phyloP scores from a whole-genome alignment of 768 basidiomycete species.

The Mycena indigotica region DNA sequence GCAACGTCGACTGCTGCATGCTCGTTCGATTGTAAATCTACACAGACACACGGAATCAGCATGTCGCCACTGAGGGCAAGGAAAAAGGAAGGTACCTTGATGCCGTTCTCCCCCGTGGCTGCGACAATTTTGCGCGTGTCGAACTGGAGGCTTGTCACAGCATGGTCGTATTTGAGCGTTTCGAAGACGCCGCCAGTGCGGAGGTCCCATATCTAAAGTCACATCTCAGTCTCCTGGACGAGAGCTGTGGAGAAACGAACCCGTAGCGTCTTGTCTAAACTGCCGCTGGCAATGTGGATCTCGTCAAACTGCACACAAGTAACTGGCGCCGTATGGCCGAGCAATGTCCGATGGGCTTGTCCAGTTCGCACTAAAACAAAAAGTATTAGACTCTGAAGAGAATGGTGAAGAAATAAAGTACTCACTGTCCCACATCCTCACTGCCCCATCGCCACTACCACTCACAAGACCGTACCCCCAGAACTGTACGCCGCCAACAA shows the following conservation, averaged over 20 bases:
- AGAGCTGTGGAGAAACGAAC: constrained; percentile 62
- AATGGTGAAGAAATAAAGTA: constrained; percentile 21
- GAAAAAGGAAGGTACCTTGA: constrained; percentile 65
- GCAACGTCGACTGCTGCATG: constrained; percentile 80
- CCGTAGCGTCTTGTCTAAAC: constrained; percentile 89
- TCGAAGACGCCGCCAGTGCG: constrained; percentile 87
- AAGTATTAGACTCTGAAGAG: neutral
- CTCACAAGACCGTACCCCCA: constrained; percentile 98
- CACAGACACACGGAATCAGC: constrained; percentile 1
- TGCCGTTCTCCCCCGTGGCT: constrained; percentile 89
- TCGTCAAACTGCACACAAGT: constrained; percentile 98
- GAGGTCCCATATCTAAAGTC: constrained; percentile 90
- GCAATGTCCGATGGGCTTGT: constrained; percentile 88
- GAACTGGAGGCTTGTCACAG: constrained; percentile 90
- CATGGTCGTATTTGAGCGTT: constrained; percentile 87
- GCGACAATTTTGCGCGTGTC: constrained; percentile 92
- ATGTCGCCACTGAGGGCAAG: neutral
- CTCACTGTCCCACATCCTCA: constrained; percentile 99
- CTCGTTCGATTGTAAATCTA: constrained; percentile 95
- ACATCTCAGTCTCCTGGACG: too few species aligned
- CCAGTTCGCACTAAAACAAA: constrained; percentile 87
- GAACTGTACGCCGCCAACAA: constrained; percentile 96
- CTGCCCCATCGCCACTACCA: constrained; percentile 95
- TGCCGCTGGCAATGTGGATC: constrained; percentile 88
- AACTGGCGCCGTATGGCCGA: constrained; percentile 91